Base-by-base conservation (phyloP, 106 monocot species). In the Ottelia alismoides region DNA sequence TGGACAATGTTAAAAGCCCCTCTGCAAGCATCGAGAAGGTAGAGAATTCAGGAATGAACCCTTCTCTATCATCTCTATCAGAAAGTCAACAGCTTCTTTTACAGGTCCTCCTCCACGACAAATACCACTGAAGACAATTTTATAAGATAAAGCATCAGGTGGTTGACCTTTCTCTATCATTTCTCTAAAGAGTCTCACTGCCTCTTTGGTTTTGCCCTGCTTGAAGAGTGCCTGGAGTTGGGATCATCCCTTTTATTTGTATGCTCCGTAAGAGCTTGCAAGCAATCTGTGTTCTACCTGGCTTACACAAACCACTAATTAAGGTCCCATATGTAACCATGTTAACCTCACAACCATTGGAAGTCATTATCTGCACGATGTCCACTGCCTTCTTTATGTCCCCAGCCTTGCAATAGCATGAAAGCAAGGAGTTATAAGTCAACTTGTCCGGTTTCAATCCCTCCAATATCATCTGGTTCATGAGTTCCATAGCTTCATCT, bases 61-160 rank as follows among this genome's bases (percentile, higher is more conserved):
- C 18, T 85, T 82, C 31, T 77, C 72, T 19, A 63, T 67, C 76
- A 79, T 74, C 72, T 96, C 96, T 51, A 66, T 67, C 53, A 96
- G 32, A 61, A 96, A 96, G 35, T 89, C 85, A 19, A 88, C 74
- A 30, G 96, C 96, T 48, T 96, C 88, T 57, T 65, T 60, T 22
- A 96, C 85, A 1, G 89, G 84, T 24, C 96, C 89, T 17, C 81
- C 84, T 31, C 96, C 84, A 21, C 71, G 64, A 55, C 88, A 89
- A 0, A 96, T 35, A 0, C 89, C 89, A 11, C 96, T 74, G 23
- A 96, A 74, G 2, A 96, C 85, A 53, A 96, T 82, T 47, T 85
- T 84, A 51, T 96, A 77, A 14, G 85, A 82, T 2, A 96, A 28
- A 2, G 75, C 78, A 79, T 96, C 96, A 2, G 89, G 81, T 62